These are phyloP conservation scores for Fraxinus pennsylvanica DNA, from an alignment of 257 asterid genomes.

Conservation along the genomic window DNA sequence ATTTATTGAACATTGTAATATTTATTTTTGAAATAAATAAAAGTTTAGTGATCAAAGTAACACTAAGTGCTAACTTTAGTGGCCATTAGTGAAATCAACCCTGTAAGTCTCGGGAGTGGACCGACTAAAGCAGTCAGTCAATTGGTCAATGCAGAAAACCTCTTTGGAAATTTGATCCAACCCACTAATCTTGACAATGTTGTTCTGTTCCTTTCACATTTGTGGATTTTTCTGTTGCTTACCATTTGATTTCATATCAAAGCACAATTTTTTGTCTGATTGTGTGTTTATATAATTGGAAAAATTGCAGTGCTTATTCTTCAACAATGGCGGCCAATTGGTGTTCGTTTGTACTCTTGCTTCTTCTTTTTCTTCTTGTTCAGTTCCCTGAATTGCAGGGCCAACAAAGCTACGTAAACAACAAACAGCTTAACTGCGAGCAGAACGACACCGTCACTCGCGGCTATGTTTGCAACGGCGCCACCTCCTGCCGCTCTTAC, in stretches of 20 bases:
- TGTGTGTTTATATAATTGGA: not conserved
- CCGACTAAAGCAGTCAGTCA: not conserved
- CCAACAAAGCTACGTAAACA: slow-evolving; percentile 55
- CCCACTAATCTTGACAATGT: not conserved
- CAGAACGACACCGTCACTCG: slow-evolving; percentile 33
- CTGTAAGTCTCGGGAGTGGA: not conserved
- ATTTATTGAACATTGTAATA: too few relatives aligned
- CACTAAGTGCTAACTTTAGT: not conserved
- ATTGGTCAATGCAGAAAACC: not conserved
- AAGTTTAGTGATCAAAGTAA: not conserved
- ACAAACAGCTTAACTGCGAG: slow-evolving; percentile 50
- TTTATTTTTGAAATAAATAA: not conserved
- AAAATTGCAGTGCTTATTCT: not conserved
- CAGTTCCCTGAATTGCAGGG: slow-evolving; percentile 24
- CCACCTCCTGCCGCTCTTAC: slow-evolving; percentile 48
- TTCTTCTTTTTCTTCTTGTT: not conserved
- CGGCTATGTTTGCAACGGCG: slow-evolving; percentile 57
- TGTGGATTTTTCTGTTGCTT: not conserved
- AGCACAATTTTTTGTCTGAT: not conserved
- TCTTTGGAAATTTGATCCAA: not conserved
- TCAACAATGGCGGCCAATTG: not conserved
- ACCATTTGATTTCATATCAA: not conserved
- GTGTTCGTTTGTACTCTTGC: not conserved
- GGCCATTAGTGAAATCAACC: not conserved
- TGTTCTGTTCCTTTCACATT: not conserved